Evolutionary conservation across 1,284 basidiomycete genomes (phyloP).

Genomic region (Kalmanozyma brasiliensis): DNA sequence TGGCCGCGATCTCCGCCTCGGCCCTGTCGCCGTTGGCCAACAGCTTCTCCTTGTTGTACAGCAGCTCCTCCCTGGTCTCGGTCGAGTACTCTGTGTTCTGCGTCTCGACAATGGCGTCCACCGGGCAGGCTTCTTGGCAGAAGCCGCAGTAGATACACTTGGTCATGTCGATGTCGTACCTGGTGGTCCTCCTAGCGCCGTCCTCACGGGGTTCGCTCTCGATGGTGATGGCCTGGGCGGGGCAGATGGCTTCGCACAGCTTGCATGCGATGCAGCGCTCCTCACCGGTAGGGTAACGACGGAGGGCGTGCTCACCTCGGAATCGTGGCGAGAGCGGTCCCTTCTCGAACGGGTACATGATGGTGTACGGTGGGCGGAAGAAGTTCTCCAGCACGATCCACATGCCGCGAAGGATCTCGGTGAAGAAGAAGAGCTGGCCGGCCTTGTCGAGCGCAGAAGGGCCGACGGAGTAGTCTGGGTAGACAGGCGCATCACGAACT

Average conservation of each 20-base stretch:
- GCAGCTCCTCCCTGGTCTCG: slow-evolving; percentile 95
- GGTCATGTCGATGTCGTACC: slow-evolving; percentile 95
- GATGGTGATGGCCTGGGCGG: slow-evolving; percentile 99
- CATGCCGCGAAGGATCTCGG: slow-evolving; percentile 97
- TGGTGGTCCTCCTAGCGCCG: slow-evolving; percentile 94
- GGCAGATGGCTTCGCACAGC: slow-evolving; percentile 98
- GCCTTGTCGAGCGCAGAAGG: slow-evolving; percentile 83
- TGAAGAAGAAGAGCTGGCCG: slow-evolving; percentile 96
- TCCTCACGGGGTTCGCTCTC: slow-evolving; percentile 96
- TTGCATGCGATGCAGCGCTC: slow-evolving; percentile 99
- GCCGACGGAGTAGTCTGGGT: slow-evolving; percentile 73
- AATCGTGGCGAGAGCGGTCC: slow-evolving; percentile 97
- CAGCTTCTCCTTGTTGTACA: slow-evolving; percentile 96
- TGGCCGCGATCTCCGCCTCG: slow-evolving; percentile 79
- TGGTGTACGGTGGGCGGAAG: slow-evolving; percentile 97
- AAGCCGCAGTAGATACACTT: slow-evolving; percentile 70
- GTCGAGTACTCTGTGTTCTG: slow-evolving; percentile 78
- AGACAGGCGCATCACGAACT: slow-evolving; percentile 26
- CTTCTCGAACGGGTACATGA: slow-evolving; percentile 84
- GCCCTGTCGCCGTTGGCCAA: slow-evolving; percentile 94
- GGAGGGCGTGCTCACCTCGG: slow-evolving; percentile 97
- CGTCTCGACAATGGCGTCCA: slow-evolving; percentile 99
- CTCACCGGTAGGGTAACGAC: slow-evolving; percentile 97
- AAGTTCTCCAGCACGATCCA: slow-evolving; percentile 99
- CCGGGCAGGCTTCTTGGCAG: slow-evolving; percentile 89